Evolutionary conservation across 768 basidiomycete genomes (phyloP), one percentile per base, ranked within the genome.

Genomic region (Suillus bovinus): DNA sequence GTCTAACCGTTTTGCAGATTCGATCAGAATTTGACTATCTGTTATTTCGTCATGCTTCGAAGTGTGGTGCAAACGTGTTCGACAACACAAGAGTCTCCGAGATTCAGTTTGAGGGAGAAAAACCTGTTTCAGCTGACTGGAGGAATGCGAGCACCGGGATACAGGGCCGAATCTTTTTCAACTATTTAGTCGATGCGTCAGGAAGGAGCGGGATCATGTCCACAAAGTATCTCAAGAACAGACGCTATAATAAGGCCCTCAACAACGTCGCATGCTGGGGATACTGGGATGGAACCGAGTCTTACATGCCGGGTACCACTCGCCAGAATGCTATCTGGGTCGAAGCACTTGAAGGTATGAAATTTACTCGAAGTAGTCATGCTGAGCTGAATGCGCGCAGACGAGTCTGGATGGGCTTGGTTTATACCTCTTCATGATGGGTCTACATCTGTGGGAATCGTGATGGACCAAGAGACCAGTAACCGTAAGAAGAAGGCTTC

Each of bases 1-100:
- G 11, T 57, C 33, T 34, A 29, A 29, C 39, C 10, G 4, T 31
- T 33, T n/a, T 7, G 59, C 46, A 85, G 84, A 72, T 84, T 60
- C 83, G 85, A 36, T 84, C 85, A 20, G 85, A 86, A 71, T 86
- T 86, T 67, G 86, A 87, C 71, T 79, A 84, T 8, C 68, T 87
- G 63, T 74, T 87, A 49, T 72, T 87, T 68, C 80, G 82, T 64
- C 84, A 87, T 70, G 82, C 85, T 38, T 81, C 80, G 24, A 74
- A 80, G 20, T 80, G 76, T 60, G 85, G 84, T 20, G 84, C 80
- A 54, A 69, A 76, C 34, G 81, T 87, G n/a, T 84, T 82, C 66
- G 84, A 87, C 66, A 78, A 78, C 63, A 85, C 82, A 6, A 82
- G 77, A 68, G 84, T 86, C 58, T 78, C 79, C 20, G 68, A 69